These are phyloP conservation scores for Rosa hybrid DNA, from an alignment of 331 rosid genomes.

Conservation along the genomic window DNA sequence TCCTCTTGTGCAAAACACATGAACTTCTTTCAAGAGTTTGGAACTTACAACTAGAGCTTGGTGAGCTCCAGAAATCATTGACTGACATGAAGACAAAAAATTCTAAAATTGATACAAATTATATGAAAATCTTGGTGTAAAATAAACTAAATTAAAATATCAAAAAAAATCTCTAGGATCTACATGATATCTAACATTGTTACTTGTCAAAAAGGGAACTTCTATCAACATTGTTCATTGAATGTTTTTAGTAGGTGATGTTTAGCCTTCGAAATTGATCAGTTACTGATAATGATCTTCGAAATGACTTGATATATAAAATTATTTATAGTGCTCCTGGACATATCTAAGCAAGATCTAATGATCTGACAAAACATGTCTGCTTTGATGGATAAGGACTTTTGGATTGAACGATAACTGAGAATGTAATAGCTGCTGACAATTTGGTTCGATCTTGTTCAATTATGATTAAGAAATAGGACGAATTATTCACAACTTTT, in stretches of 20 bases:
- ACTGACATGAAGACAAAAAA: too few relatives aligned
- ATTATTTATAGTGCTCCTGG: background rate
- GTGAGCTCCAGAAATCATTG: background rate
- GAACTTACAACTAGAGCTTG: background rate
- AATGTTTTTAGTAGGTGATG: background rate
- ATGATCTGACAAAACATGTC: conserved; percentile 25
- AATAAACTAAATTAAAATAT: too few relatives aligned
- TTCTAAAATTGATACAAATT: too few relatives aligned
- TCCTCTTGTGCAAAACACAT: background rate
- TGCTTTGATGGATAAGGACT: conserved; percentile 20
- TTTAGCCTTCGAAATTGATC: background rate
- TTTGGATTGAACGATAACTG: background rate
- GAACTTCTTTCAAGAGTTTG: background rate
- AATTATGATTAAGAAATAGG: background rate
- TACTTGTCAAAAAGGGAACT: background rate
- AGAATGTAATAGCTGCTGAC: background rate
- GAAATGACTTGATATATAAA: background rate
- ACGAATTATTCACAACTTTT: background rate
- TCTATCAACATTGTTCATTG: background rate
- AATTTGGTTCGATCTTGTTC: background rate
- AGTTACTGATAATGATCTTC: background rate
- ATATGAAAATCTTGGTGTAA: too few relatives aligned
- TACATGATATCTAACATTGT: background rate
- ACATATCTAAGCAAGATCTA: conserved; percentile 28
- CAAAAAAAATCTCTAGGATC: too few relatives aligned